A percentile compares a stretch with the other conserved stretches of the same genome.
These are phyloP conservation scores for Morella rubra DNA, from an alignment of 306 rosid genomes.

Conservation along the genomic window DNA sequence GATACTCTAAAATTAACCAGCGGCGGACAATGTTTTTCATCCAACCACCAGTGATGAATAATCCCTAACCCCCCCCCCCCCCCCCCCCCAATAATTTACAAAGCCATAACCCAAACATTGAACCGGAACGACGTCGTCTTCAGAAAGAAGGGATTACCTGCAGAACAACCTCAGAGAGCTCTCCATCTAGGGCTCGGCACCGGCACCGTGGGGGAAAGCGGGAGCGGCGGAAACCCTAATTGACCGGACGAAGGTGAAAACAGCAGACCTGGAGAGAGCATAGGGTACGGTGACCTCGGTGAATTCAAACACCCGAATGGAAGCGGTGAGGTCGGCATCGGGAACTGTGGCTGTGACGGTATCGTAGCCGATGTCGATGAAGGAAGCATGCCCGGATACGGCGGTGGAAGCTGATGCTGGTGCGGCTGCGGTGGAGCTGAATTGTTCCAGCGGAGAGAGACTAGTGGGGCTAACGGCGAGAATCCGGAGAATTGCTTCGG, in stretches of 20 bases:
- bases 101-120: constrained; percentile 19
- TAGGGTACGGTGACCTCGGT: constrained; percentile 60
- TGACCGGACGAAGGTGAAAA: constrained; percentile 72
- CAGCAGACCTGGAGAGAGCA: constrained; percentile 64
- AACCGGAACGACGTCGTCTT: constrained; percentile 30
- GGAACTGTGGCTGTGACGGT: constrained; percentile 39
- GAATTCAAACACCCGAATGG: constrained; percentile 92
- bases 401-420: constrained; percentile 8
- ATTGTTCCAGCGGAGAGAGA: constrained; percentile 68
- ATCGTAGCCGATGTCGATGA: constrained; percentile 19
- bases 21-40: constrained; percentile 33
- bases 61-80: constrained; percentile 35
- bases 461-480: constrained; percentile 61
- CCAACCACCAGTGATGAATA: constrained; percentile 56
- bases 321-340: constrained; percentile 59
- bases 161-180: constrained; percentile 41
- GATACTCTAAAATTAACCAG: constrained; percentile 44
- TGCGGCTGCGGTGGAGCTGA: constrained; percentile 20
- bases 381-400: constrained; percentile 28
- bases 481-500: constrained; percentile 69
- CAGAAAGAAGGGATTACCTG: constrained; percentile 35
- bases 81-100: constrained; percentile 56
- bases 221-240: constrained; percentile 83
- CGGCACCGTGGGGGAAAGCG: constrained; percentile 86
- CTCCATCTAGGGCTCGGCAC: constrained; percentile 84